Conservation (phyloP, 805 yeast genomes). For the Tetrapisispora pingtungensis region DNA sequence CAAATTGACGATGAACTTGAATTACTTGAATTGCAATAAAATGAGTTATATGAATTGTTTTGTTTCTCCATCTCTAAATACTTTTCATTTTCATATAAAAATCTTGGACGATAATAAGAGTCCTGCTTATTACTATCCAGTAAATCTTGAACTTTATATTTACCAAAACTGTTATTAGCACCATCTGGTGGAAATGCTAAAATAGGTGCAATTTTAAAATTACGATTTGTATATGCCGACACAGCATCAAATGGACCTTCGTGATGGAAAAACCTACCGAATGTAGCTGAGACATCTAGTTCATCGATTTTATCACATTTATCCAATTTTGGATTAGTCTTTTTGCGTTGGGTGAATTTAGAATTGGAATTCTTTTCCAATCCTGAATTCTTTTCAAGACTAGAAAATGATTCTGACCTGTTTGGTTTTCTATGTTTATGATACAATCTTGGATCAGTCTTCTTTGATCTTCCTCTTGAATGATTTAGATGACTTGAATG, state of each 20-base stretch:
- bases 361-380: constrained; percentile 25
- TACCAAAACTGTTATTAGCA: constrained; percentile 44
- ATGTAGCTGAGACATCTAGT: constrained; percentile 89
- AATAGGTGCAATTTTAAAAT: constrained; percentile 73
- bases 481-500: too few relatives aligned
- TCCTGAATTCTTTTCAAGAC: neutral
- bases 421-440: neutral
- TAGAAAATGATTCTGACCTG: neutral
- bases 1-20: neutral
- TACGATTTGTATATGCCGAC: constrained; percentile 87
- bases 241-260: constrained; percentile 99
- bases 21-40: neutral
- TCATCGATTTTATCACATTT: constrained; percentile 91
- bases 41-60: neutral
- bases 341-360: constrained; percentile 11
- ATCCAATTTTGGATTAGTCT: constrained; percentile 28
- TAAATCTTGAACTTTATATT: constrained; percentile 39
- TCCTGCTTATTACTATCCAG: neutral
- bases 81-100: constrained; percentile 21
- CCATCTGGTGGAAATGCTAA: constrained; percentile 94
- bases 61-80: neutral
- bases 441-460: neutral
- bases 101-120: constrained; percentile 1
- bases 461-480: neutral
- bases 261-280: constrained; percentile 93